A percentile compares a stretch with the other conserved stretches of the same genome.
phyloP scores from a whole-genome alignment of 2,329 filamentous ascomycete species.

The Eutypella sp. region DNA sequence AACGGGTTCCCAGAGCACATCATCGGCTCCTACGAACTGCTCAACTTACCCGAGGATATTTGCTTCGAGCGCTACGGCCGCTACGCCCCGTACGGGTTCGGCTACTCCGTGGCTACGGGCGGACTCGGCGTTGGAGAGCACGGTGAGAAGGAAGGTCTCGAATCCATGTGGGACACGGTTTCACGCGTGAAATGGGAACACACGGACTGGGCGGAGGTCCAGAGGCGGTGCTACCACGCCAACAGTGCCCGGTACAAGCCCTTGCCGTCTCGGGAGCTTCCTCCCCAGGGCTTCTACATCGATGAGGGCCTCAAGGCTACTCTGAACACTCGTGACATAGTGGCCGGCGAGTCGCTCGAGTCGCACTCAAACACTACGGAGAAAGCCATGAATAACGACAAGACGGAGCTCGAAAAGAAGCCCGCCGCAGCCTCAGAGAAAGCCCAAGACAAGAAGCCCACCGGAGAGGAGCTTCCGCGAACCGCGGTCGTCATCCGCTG shows the following conservation, averaged over 20 bases:
- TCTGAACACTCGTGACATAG: conserved; percentile 19
- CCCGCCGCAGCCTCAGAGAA: conserved; percentile 5
- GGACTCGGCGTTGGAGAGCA: conserved; percentile 82
- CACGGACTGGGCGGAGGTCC: conserved; percentile 74
- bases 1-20: conserved; percentile 79
- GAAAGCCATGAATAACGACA: conserved; percentile 14
- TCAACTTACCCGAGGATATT: conserved; percentile 75
- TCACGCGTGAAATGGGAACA: conserved; percentile 72
- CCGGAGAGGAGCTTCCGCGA: conserved; percentile 38
- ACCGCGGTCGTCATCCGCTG: conserved; percentile 78
- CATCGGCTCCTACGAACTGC: conserved; percentile 78
- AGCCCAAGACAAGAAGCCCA: conserved; percentile 13
- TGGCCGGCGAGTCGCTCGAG: conserved; percentile 9
- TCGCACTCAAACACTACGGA: conserved; percentile 5
- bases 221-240: conserved; percentile 65
- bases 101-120: conserved; percentile 73
- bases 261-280: conserved; percentile 33
- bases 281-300: conserved; percentile 49
- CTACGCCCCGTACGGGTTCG: conserved; percentile 83
- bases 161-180: conserved; percentile 67
- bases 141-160: conserved; percentile 76
- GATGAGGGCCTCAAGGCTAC: conserved; percentile 26
- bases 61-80: conserved; percentile 92
- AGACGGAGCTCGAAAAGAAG: too few relatives aligned
- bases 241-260: conserved; percentile 67